A percentile compares a stretch with the other conserved stretches of the same genome.
These are phyloP conservation scores for Drechslerella dactyloides DNA, from an alignment of 2,329 filamentous ascomycete genomes.

Conservation along the genomic window DNA sequence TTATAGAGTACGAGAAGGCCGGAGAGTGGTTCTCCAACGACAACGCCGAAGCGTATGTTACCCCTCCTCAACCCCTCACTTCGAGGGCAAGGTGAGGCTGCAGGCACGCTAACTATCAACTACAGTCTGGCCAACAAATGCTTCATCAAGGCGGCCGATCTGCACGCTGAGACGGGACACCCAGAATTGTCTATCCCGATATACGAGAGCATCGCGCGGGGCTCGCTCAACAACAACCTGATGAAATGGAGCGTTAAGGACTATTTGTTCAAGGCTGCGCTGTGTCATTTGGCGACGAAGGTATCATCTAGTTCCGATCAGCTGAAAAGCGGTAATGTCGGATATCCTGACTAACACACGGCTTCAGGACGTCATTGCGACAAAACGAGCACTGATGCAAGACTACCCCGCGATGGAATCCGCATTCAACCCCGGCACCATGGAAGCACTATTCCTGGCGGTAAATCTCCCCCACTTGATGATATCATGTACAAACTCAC, in stretches of 20 bases:
- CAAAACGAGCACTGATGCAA: constrained; percentile 77
- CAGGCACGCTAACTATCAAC: constrained; percentile 9
- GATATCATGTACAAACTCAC: background rate
- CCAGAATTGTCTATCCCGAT: constrained; percentile 82
- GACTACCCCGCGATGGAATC: constrained; percentile 78
- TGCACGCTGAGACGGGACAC: constrained; percentile 79
- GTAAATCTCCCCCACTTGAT: constrained; percentile 28
- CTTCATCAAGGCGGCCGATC: constrained; percentile 88
- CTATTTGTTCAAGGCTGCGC: constrained; percentile 90
- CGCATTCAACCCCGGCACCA: constrained; percentile 71
- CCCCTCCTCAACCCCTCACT: background rate
- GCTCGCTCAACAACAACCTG: constrained; percentile 83
- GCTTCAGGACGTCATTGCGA: constrained; percentile 74
- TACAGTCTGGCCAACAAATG: constrained; percentile 86
- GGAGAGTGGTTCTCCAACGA: constrained; percentile 89
- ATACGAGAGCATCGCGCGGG: constrained; percentile 81
- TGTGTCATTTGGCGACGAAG: constrained; percentile 79
- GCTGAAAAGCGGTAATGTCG: too few species aligned
- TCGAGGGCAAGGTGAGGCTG: background rate
- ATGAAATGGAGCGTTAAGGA: constrained; percentile 96
- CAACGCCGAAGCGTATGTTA: constrained; percentile 76
- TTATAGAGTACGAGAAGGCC: constrained; percentile 82
- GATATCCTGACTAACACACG: background rate
- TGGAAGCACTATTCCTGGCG: constrained; percentile 79
- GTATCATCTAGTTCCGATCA: too few species aligned